Evolutionary conservation across 2,329 filamentous ascomycete species (phyloP), one percentile per base, ranked within the genome.

Genomic region (Pestalotiopsis sp.): DNA sequence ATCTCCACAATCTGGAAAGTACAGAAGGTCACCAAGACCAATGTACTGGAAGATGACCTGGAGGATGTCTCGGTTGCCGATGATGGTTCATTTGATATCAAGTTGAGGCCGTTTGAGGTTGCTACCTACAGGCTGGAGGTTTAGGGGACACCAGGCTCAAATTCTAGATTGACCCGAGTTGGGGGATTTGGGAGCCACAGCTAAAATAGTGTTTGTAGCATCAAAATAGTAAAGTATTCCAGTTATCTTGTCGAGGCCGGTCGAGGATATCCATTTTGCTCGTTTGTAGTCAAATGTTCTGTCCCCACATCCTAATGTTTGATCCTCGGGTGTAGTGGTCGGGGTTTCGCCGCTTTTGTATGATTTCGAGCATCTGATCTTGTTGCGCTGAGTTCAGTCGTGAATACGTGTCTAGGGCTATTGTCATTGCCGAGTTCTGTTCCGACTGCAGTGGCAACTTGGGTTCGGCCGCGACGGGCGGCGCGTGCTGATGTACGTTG

Each of bases 11-110:
- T 82, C 9, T 87, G 95, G 79, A 83, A 90, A 31, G 89, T 98
- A 36, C 91, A 91, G 83, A 90, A 88, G 74, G 94, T 92, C 39
- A 91, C 86, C 82, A 97, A 94, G 86, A 91, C 90, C 57, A 98
- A 97, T 81, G 79, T 97, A 70, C 82, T 99, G 39, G 96, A 99
- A 79, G 96, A 99, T 79, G 92, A 97, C 75, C 80, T 90, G 67
- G 91, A 93, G 72, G 89, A 90, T 76, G 75, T 94, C 68, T 79
- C 85, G 66, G 70, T 91, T 14, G 76, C 82, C 49, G 75, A 80
- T 68, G 75, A 80, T 70, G 85, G 83, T 70, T 80, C 82, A 73
- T 87, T 93, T 68, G 78, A 85, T 60, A 88, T 96, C 73, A 86
- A 88, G 66, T 77, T 97, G 73, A 86, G 92, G 74, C 88, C 93